Evolutionary conservation across 1,284 basidiomycete genomes (phyloP), one percentile per base, ranked within the genome.

Genomic region (Ceratobasidium sp.): DNA sequence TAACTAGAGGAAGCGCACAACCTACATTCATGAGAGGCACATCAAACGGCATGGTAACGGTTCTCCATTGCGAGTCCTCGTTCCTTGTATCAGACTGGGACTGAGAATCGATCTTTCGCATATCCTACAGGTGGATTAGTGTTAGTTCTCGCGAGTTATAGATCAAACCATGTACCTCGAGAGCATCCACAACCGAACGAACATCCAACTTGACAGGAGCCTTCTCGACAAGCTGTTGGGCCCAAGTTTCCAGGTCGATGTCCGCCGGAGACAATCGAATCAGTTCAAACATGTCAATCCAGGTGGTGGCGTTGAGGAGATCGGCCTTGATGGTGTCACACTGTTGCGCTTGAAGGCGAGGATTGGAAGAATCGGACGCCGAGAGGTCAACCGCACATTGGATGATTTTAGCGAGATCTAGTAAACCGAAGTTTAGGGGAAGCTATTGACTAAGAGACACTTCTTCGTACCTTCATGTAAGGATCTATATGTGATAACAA

Each of bases 11-110:
- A 10, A 52, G 30, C 20, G n/a, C 20, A 27, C 5, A 14, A 86
- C 91, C 84, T 78, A 94, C 94, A 82, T 91, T 90, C 87, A 95
- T 92, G 75, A 88, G 88, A 1, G 95, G 94, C 59, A 96, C 87
- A 82, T 96, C 95, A 2, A 96, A 92, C 16, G 94, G 94, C 62
- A 96, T 93, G 66, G 86, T 87, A 54, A 96, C 89, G 79, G 92
- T 89, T 67, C 89, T 87, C 93, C 94, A 95, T 33, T 84, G 82
- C 33, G 60, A 75, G 33, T 23, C 48, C 33, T 77, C 83, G 46
- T 85, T 81, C 33, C 83, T 78, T 5, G 85, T 82, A 20, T 82
- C 82, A 0, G 92, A 91, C 64, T 30, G 64, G 20, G 46, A 67
- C 14, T 46, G 54, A 6, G 35, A n/a, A 14, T 78, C 70, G 14